Evolutionary conservation across 2,329 filamentous ascomycete genomes (phyloP), one percentile per base, ranked within the genome.

Genomic region (Colletotrichum endophyticum): DNA sequence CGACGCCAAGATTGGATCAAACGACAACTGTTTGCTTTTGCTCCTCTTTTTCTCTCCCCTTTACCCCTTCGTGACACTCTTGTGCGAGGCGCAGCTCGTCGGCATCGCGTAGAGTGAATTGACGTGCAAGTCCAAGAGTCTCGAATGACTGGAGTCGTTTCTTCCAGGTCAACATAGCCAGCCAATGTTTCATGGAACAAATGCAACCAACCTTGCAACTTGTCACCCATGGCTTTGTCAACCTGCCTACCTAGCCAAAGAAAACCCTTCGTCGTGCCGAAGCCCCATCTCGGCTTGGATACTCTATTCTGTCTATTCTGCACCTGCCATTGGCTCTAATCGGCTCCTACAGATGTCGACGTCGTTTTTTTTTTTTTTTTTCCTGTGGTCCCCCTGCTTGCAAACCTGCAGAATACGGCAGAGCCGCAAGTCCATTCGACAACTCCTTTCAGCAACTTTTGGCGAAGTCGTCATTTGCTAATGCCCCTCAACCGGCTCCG

Each of bases 1-100:
- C 73, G 70, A 73, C 16, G 73, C 73, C 73, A 73, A 73, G 73
- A 66, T 73, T 15, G 34, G 70, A 49, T 76, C 64, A 76, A 76
- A 76, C 73, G n/a, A 64, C 44, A 73, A 73, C 22, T 73, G 70
- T 73, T 73, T 73, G 39, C 39, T 22, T 53, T 64, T 57, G 66
- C 25, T 59, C 64, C 72, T 64, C 64, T 63, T 36, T 57, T 44
- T 22, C 25, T 19, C 27, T 44, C 36, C n/a, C 8, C n/a, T 22
- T 56, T 73, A 19, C 32, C 64, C 70, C 25, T 32, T 66, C 57
- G 30, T 61, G 53, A 44, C 13, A 69, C 49, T 69, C n/a, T 39
- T n/a, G 53, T 11, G 28, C 12, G 70, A 67, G 70, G 70, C 73
- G 63, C 73, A 69, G 70, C 70, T 25, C 32, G 13, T 49, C 57